phyloP scores from a whole-genome alignment of 1,284 basidiomycete genomes.

The Austropuccinia psidii region DNA sequence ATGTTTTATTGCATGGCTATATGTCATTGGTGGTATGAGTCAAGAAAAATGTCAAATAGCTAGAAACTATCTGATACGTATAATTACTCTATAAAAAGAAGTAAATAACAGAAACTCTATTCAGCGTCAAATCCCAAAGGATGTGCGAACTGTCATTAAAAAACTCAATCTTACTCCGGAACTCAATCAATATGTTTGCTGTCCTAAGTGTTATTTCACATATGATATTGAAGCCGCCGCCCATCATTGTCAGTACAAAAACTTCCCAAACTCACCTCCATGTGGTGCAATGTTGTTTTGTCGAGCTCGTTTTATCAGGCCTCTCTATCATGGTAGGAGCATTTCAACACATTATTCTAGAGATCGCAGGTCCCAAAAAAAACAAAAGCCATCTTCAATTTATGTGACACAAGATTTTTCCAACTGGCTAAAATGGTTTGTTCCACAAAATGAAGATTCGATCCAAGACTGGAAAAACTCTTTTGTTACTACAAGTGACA shows the following conservation, averaged over 20 bases:
- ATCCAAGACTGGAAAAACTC: constrained; percentile 3
- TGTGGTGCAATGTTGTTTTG: not conserved
- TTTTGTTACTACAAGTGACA: too few species aligned
- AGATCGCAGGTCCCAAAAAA: not conserved
- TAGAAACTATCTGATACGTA: not conserved
- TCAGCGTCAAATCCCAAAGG: not conserved
- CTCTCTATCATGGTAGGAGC: not conserved
- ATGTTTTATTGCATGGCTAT: too few species aligned
- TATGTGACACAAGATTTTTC: not conserved
- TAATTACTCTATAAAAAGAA: not conserved
- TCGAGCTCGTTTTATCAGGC: not conserved
- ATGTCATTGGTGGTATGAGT: not conserved
- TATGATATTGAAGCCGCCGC: not conserved
- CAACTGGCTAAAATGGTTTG: constrained; percentile 1
- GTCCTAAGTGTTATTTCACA: not conserved
- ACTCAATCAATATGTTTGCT: not conserved
- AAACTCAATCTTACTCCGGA: not conserved
- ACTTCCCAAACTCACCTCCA: not conserved
- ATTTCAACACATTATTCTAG: not conserved
- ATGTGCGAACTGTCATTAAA: not conserved
- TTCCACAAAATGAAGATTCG: constrained; percentile 1
- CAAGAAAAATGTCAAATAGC: not conserved
- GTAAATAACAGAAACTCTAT: too few species aligned
- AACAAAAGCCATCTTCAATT: not conserved
- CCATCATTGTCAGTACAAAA: not conserved